These are phyloP conservation scores for Pulveroboletus sp. DNA, from an alignment of 768 basidiomycete genomes.

Conservation along the genomic window DNA sequence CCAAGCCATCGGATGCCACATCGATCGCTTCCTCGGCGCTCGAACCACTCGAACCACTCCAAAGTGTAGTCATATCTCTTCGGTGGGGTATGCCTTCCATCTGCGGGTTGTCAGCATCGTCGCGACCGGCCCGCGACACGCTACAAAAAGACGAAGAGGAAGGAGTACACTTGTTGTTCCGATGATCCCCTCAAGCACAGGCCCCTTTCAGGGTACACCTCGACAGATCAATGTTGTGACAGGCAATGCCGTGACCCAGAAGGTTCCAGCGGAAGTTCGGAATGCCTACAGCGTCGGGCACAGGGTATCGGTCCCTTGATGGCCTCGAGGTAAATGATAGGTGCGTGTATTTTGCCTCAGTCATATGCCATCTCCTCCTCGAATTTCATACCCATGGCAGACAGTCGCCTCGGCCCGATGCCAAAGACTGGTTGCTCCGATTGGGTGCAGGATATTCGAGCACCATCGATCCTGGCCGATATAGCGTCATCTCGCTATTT, in stretches of 20 bases:
- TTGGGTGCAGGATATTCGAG: not conserved
- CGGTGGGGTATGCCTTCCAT: too few species aligned
- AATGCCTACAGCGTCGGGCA: not conserved
- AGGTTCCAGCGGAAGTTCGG: not conserved
- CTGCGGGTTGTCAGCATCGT: too few species aligned
- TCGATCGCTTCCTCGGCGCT: not conserved
- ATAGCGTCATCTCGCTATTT: not conserved
- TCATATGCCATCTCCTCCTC: not conserved
- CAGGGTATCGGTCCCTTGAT: slow-evolving; percentile 6
- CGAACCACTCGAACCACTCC: too few species aligned
- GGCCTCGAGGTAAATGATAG: slow-evolving; percentile 4
- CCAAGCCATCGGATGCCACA: not conserved
- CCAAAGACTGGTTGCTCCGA: not conserved
- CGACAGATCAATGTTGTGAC: too few species aligned
- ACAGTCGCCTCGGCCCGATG: slow-evolving; percentile 1
- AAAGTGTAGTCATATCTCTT: too few species aligned
- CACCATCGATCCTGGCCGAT: not conserved
- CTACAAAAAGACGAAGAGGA: too few species aligned
- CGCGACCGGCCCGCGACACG: not conserved
- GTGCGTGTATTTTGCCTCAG: not conserved
- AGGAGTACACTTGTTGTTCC: not conserved
- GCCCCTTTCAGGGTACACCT: too few species aligned
- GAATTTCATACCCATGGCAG: not conserved
- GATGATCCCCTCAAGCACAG: not conserved
- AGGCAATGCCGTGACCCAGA: not conserved